A percentile compares a stretch with the other conserved stretches of the same genome.
phyloP scores from a whole-genome alignment of 2,329 filamentous ascomycete genomes.

The Xylaria polymorpha region DNA sequence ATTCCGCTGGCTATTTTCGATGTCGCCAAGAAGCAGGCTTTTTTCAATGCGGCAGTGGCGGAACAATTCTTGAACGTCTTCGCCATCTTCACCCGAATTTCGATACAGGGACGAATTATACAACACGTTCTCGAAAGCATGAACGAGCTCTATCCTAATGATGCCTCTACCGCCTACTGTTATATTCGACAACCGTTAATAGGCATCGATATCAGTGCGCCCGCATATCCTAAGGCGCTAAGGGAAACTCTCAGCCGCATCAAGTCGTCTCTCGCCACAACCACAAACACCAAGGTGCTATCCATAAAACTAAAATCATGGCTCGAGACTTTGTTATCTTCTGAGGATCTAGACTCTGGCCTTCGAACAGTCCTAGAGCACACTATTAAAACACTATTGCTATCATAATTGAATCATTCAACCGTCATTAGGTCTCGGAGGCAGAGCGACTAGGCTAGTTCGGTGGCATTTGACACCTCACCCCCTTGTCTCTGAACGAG shows the following conservation, averaged over 20 bases:
- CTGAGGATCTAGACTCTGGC: constrained; percentile 64
- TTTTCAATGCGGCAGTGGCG: constrained; percentile 73
- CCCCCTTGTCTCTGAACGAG: constrained; percentile 58
- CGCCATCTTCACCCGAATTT: constrained; percentile 72
- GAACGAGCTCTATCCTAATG: constrained; percentile 67
- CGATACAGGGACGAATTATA: constrained; percentile 73
- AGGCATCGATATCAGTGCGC: constrained; percentile 70
- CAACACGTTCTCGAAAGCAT: constrained; percentile 78
- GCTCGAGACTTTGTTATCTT: constrained; percentile 64
- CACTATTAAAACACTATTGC: constrained; percentile 52
- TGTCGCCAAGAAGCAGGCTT: constrained; percentile 80
- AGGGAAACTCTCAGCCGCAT: constrained; percentile 72
- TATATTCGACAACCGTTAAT: constrained; percentile 77
- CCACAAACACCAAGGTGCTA: constrained; percentile 60
- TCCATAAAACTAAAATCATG: constrained; percentile 63
- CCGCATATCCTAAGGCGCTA: constrained; percentile 79
- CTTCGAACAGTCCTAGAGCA: constrained; percentile 67
- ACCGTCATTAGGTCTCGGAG: neutral
- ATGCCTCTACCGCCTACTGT: constrained; percentile 75
- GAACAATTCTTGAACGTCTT: constrained; percentile 86
- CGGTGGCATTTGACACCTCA: constrained; percentile 33
- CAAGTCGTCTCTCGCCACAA: constrained; percentile 60
- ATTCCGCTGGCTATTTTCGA: constrained; percentile 95
- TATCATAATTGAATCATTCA: constrained; percentile 17
- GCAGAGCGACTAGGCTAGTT: constrained; percentile 5